These are phyloP conservation scores for Metarhizium robertsii DNA, from an alignment of 2,329 filamentous ascomycete genomes.

Conservation along the genomic window DNA sequence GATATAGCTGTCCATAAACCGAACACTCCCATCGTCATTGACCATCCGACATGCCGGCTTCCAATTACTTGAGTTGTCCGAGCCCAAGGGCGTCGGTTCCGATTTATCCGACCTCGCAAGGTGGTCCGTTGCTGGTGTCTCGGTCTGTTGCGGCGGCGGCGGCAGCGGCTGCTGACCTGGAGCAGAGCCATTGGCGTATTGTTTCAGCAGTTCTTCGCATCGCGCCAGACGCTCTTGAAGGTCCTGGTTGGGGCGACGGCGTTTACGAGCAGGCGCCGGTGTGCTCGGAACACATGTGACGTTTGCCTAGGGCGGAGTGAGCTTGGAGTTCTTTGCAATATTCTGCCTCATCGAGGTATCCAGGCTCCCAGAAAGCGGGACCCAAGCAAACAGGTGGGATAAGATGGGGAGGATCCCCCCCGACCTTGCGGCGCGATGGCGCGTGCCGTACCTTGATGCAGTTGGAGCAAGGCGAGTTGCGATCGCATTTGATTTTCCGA, in stretches of 20 bases:
- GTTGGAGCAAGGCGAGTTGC: conserved; percentile 49
- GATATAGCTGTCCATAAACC: conserved; percentile 49
- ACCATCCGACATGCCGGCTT: conserved; percentile 43
- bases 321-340: conserved; percentile 4
- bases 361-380: conserved; percentile 1
- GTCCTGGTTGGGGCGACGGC: conserved; percentile 50
- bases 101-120: conserved; percentile 16
- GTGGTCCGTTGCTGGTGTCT: conserved; percentile 6
- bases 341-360: neutral
- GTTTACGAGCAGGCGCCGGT: conserved; percentile 50
- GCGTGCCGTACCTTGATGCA: conserved; percentile 43
- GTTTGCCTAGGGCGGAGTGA: conserved; percentile 36
- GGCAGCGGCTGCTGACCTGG: conserved; percentile 14
- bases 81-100: conserved; percentile 16
- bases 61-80: conserved; percentile 26
- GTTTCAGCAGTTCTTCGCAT: conserved; percentile 49
- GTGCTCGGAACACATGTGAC: conserved; percentile 51
- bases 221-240: conserved; percentile 50
- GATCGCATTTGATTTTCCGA: conserved; percentile 54
- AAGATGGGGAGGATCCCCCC: neutral
- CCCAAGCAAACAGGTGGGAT: neutral
- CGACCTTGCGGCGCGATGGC: neutral
- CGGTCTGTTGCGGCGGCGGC: conserved; percentile 8
- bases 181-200: conserved; percentile 37
- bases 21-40: conserved; percentile 43